These are phyloP conservation scores for Chrysanthemum makinoi DNA, from an alignment of 129 eudicot species.

Conservation along the genomic window DNA sequence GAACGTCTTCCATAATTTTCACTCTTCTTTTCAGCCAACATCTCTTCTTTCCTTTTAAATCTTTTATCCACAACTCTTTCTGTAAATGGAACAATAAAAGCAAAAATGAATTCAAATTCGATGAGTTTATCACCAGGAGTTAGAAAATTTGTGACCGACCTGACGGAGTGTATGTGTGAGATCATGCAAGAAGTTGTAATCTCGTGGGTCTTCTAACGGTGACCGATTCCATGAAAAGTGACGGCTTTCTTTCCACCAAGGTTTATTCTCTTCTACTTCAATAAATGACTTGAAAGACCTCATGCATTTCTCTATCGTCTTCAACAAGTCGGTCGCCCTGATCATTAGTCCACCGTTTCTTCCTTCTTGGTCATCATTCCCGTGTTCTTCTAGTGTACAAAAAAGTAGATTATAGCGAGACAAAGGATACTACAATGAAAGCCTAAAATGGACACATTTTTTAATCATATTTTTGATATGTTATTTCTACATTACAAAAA, in stretches of 20 bases:
- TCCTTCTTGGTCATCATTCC: conserved; percentile 25
- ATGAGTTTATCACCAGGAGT: not conserved
- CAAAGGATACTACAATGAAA: not conserved
- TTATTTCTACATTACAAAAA: too few relatives aligned
- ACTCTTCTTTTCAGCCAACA: conserved; percentile 45
- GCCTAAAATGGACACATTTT: not conserved
- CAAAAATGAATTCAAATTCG: not conserved
- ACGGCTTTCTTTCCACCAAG: conserved; percentile 39
- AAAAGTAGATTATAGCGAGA: not conserved
- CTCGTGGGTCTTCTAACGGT: conserved; percentile 59
- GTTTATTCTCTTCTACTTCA: conserved; percentile 41
- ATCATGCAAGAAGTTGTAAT: conserved; percentile 38
- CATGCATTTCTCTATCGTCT: conserved; percentile 59
- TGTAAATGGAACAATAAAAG: conserved; percentile 16
- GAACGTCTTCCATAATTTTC: conserved; percentile 13
- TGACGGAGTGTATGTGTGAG: conserved; percentile 36
- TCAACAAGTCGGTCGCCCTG: conserved; percentile 39
- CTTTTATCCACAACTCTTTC: conserved; percentile 48
- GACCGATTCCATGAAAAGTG: conserved; percentile 37
- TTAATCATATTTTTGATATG: too few relatives aligned
- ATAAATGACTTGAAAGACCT: conserved; percentile 41
- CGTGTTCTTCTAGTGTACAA: conserved; percentile 13
- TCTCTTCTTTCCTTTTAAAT: conserved; percentile 41
- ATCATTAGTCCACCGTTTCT: conserved; percentile 25
- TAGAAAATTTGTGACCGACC: conserved; percentile 29